Base-by-base conservation (phyloP, 176 grass and related monocot genomes). In the Hyparrhenia diplandra region DNA sequence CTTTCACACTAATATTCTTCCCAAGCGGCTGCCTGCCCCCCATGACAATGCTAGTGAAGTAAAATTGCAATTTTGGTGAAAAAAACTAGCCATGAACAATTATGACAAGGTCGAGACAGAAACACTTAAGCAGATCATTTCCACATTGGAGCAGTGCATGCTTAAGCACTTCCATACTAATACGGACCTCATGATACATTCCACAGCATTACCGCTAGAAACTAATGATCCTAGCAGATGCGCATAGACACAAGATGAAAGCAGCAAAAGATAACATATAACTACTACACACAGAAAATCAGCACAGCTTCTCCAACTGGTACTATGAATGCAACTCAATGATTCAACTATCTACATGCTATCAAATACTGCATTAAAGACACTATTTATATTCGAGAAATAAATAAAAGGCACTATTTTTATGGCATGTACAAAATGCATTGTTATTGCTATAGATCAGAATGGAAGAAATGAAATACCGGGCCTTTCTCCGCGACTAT, bases 401-500 rank as follows among this genome's bases (percentile, higher is more conserved):
- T 5, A 47, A 47, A 82, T 65, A 71, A 39, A 78, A 70, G 4
- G 34, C 47, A 54, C 51, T 69, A 42, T 6, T 21, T 52, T 64
- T 31, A 64, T 62, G 55, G 46, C 71, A 88, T 45, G 58, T 6
- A 40, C 4, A 58, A 49, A 75, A 86, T 69, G 36, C 52, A 83
- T 40, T 59, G 47, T 1, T 46, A 46, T 34, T 46, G 60, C 8
- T 66, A 65, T 42, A 21, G 5, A 82, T 85, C 1, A 77, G 68
- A 72, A 86, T 67, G 73, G 42, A 82, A 76, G 76, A 27, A 72
- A 68, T 40, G 31, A 82, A 70, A 64, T 89, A 99, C 97, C 85
- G 69, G 84, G 68, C 97, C 97, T 82, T 95, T 99, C 85, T 91
- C 91, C 5, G 82, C 97, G 13, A 99, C 91, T 64, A 99, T 91